Evolutionary conservation across 2,329 filamentous ascomycete species (phyloP), one percentile per base, ranked within the genome.

Genomic region (Diplodia scrobiculata): DNA sequence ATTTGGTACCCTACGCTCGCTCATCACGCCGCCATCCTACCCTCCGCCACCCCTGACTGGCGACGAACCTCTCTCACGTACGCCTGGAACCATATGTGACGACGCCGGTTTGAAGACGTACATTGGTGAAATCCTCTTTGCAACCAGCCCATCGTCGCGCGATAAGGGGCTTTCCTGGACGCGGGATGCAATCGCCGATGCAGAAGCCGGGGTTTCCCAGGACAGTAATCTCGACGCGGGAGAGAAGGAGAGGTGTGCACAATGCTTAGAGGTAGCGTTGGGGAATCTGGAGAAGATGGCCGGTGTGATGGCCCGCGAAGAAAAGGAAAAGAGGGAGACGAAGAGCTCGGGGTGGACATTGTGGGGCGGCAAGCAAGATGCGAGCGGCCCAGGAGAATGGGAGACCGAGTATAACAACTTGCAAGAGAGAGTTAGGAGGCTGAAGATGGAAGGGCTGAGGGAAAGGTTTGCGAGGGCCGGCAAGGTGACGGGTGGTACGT

Each of bases 91-190:
- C 6, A 84, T 85, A 45, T 97, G 93, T 77, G 89, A 95, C 70
- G 93, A 97, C 77, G 92, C 92, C 2, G 91, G 87, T 0, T 79
- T 97, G 14, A 92, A 92, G 82, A 84, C 92, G 27, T 95, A 97
- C 77, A 94, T 98, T 69, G 94, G 94, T 67, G 94, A 98, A 79
- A 96, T 98, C 62, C 84, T 98, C 36, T 97, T 90, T 76, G 86
- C 91, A 0, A 85, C 85, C 4, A 84, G 85, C n/a, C 79, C 81
- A 3, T 68, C 74, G 3, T 77, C 75, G 62, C 64, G 67, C 65
- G 87, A 91, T 58, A 88, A 90, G 68, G 94, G 92, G 0, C 82
- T 97, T 1, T 87, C 88, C 5, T 98, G 94, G 94, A 97, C 94
- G 0, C 86, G 92, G 65, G 91, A 97, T 69, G 92, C 90, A 29